These are phyloP conservation scores for Lachnellula arida DNA, from an alignment of 2,329 filamentous ascomycete species.

Conservation along the genomic window DNA sequence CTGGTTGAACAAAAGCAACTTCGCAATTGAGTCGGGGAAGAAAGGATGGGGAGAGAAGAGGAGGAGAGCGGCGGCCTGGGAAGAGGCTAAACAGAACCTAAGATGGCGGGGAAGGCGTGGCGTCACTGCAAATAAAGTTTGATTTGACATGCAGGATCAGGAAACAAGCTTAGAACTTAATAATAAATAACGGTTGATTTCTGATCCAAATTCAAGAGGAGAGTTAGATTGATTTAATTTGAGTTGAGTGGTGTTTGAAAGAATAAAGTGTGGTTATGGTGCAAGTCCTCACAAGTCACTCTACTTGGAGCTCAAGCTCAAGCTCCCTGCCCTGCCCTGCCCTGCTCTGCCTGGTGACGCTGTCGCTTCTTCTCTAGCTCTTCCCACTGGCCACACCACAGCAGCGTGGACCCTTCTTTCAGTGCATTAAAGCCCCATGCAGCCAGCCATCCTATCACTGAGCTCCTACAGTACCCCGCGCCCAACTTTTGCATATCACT, in stretches of 20 bases:
- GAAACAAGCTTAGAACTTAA: background rate
- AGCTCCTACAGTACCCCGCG: background rate
- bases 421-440: background rate
- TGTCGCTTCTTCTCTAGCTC: background rate
- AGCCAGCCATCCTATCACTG: conserved; percentile 1
- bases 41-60: background rate
- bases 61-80: background rate
- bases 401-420: background rate
- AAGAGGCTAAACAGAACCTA: background rate
- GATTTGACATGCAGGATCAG: background rate
- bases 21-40: background rate
- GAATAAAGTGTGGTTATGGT: no score
- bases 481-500: background rate
- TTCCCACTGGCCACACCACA: background rate
- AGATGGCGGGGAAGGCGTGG: background rate
- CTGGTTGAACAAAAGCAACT: background rate
- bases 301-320: no score
- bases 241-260: no score
- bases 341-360: background rate
- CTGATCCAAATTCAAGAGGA: no score
- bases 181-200: background rate
- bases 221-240: no score
- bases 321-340: no score
- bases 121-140: background rate
- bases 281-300: no score